Percentiles rank a stretch among this genome's conserved stretches.
Evolutionary conservation across 176 grass and related monocot genomes (phyloP).

Genomic region (Paspalum vaginatum): DNA sequence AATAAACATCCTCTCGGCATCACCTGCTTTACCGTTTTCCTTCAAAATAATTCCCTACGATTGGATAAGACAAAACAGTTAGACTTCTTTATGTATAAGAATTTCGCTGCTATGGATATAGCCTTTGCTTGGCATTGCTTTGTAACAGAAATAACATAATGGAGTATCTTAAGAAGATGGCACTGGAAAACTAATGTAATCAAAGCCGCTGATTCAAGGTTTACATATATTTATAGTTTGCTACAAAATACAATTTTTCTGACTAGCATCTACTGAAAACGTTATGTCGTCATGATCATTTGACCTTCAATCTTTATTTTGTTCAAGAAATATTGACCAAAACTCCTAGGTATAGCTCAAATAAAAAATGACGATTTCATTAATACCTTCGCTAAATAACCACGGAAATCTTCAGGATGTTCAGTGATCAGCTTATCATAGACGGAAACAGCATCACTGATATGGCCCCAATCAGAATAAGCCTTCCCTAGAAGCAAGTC

Average conservation of each 20-base stretch:
- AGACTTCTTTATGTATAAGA: neutral
- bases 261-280: constrained; percentile 13
- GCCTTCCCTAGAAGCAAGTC: constrained; percentile 91
- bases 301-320: neutral
- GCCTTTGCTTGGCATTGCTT: constrained; percentile 7
- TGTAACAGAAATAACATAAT: constrained; percentile 26
- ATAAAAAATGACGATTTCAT: neutral
- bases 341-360: neutral
- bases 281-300: constrained; percentile 18
- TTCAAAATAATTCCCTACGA: constrained; percentile 86
- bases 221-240: neutral
- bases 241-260: neutral
- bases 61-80: constrained; percentile 27
- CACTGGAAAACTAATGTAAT: too few relatives aligned
- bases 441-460: constrained; percentile 85
- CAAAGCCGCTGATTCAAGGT: too few relatives aligned
- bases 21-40: constrained; percentile 85
- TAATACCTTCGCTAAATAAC: constrained; percentile 87
- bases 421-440: constrained; percentile 88
- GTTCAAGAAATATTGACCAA: constrained; percentile 13
- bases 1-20: constrained; percentile 97
- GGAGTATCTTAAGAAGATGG: too few relatives aligned
- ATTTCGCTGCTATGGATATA: neutral
- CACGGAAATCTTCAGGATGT: constrained; percentile 90
- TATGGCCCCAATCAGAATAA: constrained; percentile 88